Evolutionary conservation across 208 protist genomes (phyloP).

Genomic region (Leishmania guyanensis): DNA sequence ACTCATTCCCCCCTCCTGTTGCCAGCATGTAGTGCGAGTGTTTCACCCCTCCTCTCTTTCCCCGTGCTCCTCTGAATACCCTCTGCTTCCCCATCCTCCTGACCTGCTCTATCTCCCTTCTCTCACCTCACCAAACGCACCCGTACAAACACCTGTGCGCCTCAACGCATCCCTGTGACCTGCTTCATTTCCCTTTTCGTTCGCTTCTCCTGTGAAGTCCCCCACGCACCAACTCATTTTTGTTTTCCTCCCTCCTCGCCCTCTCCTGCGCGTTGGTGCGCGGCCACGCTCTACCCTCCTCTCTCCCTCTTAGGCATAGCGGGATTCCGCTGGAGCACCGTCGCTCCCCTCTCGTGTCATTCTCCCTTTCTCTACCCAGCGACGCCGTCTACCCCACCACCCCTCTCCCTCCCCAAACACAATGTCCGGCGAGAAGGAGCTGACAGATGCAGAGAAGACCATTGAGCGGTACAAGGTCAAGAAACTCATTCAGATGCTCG

Average conservation of each 20-base stretch:
- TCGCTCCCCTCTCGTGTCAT: neutral
- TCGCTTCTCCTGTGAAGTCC: neutral
- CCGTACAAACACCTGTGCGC: neutral
- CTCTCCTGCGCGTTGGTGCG: neutral
- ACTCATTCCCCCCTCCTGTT: neutral
- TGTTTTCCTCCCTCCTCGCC: neutral
- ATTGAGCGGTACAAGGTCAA: slow-evolving; percentile 99
- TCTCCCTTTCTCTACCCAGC: neutral
- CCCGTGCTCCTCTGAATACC: neutral
- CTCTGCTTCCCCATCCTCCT: neutral
- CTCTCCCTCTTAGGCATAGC: neutral
- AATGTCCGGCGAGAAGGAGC: too few relatives aligned
- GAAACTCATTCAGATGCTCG: slow-evolving; percentile 98
- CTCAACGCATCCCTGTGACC: neutral
- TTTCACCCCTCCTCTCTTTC: neutral
- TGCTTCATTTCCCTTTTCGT: neutral
- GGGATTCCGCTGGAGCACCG: neutral
- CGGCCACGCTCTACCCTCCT: neutral
- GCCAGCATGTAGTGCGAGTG: neutral
- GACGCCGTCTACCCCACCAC: neutral
- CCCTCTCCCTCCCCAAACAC: neutral
- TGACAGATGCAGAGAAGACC: slow-evolving; percentile 71
- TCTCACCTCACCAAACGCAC: neutral
- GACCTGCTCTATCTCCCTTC: too few relatives aligned
- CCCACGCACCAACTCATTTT: neutral